Percentiles rank a stretch among this genome's conserved stretches.
Evolutionary conservation across 257 asterid genomes (phyloP).

Genomic region (Sherardia arvensis): DNA sequence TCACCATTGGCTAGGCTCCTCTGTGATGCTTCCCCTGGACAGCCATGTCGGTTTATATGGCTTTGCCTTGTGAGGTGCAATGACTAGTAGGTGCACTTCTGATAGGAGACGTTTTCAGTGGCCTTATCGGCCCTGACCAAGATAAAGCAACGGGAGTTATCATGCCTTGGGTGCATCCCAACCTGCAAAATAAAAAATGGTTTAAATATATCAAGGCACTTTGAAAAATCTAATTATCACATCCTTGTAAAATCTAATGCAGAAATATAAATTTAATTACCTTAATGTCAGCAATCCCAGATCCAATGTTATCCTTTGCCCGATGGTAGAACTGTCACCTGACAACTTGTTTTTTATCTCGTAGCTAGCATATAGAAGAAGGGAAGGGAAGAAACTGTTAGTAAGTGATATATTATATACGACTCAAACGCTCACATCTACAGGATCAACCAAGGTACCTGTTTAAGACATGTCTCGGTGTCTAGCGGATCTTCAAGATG

Average conservation of each 20-base stretch:
- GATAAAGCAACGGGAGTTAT: conserved; percentile 59
- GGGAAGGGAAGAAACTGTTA: not conserved
- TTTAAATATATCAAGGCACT: not conserved
- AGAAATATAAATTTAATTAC: too few species aligned
- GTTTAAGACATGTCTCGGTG: conserved; percentile 46
- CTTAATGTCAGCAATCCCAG: conserved; percentile 64
- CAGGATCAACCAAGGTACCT: conserved; percentile 32
- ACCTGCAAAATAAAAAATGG: conserved; percentile 34
- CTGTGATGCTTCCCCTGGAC: conserved; percentile 5
- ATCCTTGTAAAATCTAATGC: not conserved
- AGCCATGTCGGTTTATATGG: conserved; percentile 29
- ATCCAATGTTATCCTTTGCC: conserved; percentile 50
- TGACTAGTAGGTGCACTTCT: conserved; percentile 52
- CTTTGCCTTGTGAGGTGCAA: conserved; percentile 43
- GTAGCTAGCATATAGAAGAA: conserved; percentile 28
- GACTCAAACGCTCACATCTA: not conserved
- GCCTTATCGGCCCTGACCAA: conserved; percentile 68
- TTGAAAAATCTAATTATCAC: not conserved
- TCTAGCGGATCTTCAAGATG: conserved; percentile 38
- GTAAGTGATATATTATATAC: too few species aligned
- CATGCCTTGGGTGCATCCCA: conserved; percentile 56
- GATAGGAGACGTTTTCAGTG: conserved; percentile 78
- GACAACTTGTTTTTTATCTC: conserved; percentile 33
- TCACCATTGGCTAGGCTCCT: too few species aligned
- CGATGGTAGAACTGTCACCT: conserved; percentile 65